Evolutionary conservation across 768 basidiomycete genomes (phyloP).

Genomic region (Neoboletus subvelutipes): DNA sequence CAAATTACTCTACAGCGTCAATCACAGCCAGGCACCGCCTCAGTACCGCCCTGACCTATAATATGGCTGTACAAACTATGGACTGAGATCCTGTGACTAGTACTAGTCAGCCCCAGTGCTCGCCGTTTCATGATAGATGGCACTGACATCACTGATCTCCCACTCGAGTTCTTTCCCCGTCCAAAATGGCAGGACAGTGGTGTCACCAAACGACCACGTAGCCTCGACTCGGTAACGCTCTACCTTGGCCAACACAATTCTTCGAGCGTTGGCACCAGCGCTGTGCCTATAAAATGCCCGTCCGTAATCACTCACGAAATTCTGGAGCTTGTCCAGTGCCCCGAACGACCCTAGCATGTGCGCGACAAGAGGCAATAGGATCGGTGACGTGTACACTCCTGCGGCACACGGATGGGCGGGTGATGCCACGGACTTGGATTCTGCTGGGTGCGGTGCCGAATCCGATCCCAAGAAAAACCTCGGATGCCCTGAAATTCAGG

Average conservation of each 20-base stretch:
- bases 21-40: slow-evolving; percentile 28
- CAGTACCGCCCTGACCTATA: slow-evolving; percentile 14
- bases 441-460: slow-evolving; percentile 86
- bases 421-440: slow-evolving; percentile 66
- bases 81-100: slow-evolving; percentile 10
- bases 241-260: slow-evolving; percentile 46
- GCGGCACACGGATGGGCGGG: slow-evolving; percentile 83
- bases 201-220: slow-evolving; percentile 43
- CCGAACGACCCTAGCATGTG: slow-evolving; percentile 86
- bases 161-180: slow-evolving; percentile 78
- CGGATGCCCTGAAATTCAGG: slow-evolving; percentile 62
- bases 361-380: slow-evolving; percentile 87
- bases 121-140: background rate
- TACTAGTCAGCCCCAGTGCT: background rate
- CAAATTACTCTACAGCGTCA: slow-evolving; percentile 11
- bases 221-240: slow-evolving; percentile 43
- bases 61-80: background rate
- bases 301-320: slow-evolving; percentile 78
- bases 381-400: slow-evolving; percentile 92
- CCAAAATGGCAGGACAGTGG: slow-evolving; percentile 81
- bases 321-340: slow-evolving; percentile 77
- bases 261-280: slow-evolving; percentile 29
- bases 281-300: slow-evolving; percentile 70
- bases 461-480: slow-evolving; percentile 98
- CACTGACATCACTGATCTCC: slow-evolving; percentile 45